Base-by-base conservation (phyloP, 371 early-diverging fungal genomes). In the Paraphysoderma sedebokerense region DNA sequence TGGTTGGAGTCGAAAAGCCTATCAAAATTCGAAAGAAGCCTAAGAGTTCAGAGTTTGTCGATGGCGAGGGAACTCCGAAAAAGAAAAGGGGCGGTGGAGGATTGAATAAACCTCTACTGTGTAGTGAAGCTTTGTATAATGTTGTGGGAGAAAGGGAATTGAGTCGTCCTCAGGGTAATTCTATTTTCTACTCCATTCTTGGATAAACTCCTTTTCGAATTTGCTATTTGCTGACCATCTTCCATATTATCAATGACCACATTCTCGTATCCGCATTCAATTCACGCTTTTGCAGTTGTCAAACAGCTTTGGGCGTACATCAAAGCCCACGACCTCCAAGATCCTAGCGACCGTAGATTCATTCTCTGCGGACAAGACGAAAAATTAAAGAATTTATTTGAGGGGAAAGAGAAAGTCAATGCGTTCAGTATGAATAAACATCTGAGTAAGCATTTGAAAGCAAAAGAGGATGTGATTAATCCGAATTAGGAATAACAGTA, bases 361-460 rank as follows among this genome's bases (percentile, higher is more conserved):
- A 71, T 75, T 37, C 41, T 75, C 13, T 68, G 72, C 52, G n/a
- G n/a, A n/a, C n/a, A n/a, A n/a, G 75, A 74, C 51, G 66, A 55
- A 6, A 59, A 62, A 44, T 53, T 76, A 5, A 70, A 65, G 45
- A 50, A 59, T 13, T 60, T 76, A 38, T 71, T 76, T 56, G 53
- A n/a, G n/a, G n/a, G 59, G 27, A 52, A 59, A 31, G 68, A 74
- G 49, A 47, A 67, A 35, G 57, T 74, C 26, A 65, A 66, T 49
- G 65, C 67, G 34, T 76, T 76, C 55, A 62, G 61, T 31, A 74
- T 76, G 76, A 66, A 71, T 37, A 68, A 69, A 38, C 57, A 66
- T 55, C 50, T 74, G 40, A 65, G 64, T 23, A 60, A 53, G n/a
- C 74, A 74, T 52, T 35, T 76, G 35, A 66, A 60, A 15, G n/a